A percentile compares a stretch with the other conserved stretches of the same genome.
Conservation (phyloP, 2,329 filamentous ascomycete species). For the Magnaporthales sp. region DNA sequence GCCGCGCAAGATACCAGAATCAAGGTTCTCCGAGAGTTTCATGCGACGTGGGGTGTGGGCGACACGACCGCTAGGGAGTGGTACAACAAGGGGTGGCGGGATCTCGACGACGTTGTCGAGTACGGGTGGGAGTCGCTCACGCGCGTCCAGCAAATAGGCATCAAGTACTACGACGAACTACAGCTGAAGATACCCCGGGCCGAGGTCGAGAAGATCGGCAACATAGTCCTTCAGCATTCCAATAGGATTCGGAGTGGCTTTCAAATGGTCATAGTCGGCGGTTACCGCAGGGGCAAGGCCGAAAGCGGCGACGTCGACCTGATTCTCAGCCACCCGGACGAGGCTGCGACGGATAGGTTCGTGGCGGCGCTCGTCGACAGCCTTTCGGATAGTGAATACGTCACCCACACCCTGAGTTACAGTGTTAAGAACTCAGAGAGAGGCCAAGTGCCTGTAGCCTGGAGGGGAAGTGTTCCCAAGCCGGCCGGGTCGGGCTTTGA, state of each 20-base stretch:
- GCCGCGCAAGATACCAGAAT: conserved; percentile 58
- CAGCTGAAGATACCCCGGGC: conserved; percentile 57
- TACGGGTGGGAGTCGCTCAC: conserved; percentile 67
- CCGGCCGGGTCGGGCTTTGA: conserved; percentile 61
- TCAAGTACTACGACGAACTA: conserved; percentile 92
- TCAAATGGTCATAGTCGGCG: conserved; percentile 60
- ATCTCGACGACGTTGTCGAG: conserved; percentile 80
- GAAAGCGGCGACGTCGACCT: conserved; percentile 77
- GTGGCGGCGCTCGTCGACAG: conserved; percentile 60
- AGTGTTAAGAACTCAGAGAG: conserved; percentile 63
- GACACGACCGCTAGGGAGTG: conserved; percentile 74
- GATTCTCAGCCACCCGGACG: conserved; percentile 70
- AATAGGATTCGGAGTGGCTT: conserved; percentile 48
- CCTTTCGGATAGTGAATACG: conserved; percentile 59
- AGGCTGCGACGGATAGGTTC: conserved; percentile 59
- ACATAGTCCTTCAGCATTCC: conserved; percentile 57
- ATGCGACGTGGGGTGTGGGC: conserved; percentile 87
- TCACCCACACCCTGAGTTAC: conserved; percentile 75
- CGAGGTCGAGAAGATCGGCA: conserved; percentile 65
- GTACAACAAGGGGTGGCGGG: conserved; percentile 70
- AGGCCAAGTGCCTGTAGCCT: conserved; percentile 51
- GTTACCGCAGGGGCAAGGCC: conserved; percentile 71
- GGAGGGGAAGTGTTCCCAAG: conserved; percentile 33
- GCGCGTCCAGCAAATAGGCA: conserved; percentile 82
- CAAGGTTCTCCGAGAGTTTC: conserved; percentile 59